Base-by-base conservation (phyloP, 805 yeast genomes). In the Sugiyamaella floridensis region DNA sequence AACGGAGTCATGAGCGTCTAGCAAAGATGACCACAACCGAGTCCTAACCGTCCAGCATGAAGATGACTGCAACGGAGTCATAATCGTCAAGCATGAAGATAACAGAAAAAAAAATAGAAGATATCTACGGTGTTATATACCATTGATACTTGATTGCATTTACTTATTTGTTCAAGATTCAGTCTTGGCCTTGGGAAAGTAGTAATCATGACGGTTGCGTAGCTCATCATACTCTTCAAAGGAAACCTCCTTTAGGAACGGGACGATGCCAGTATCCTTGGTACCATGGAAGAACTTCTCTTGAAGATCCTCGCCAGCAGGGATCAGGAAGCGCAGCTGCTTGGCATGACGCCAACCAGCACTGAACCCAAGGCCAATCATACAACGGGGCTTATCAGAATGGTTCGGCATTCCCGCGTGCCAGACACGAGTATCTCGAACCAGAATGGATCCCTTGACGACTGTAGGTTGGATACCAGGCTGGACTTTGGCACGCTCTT, bases 401-500 rank as follows among this genome's bases (percentile, higher is more conserved):
- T 48, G 26, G 42, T 48, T 48, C 14, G 51, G 51, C 51, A 48
- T 48, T 4, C 45, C 51, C n/a, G 51, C 51, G 42, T 48, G 51
- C 41, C 34, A 48, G 12, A 48, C 51, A 12, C 51, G 37, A 37
- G 46, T 22, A 40, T 48, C 51, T n/a, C 51, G 51, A 3, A 48
- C 26, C 16, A 48, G 40, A 42, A 48, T 48, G 14, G 46, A 41
- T 4, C 51, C 51, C 42, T 48, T 48, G 19, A 37, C 16, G 12
- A 48, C 41, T 2, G 20, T 45, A 12, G 45, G 47, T 41, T 48
- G 51, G 10, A 22, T 22, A 14, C 51, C 51, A 12, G 51, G 51
- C 41, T 48, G 51, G 11, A 48, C 47, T 22, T 48, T 43, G 22
- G 51, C 51, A 22, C 51, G 40, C 51, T 48, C 51, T 5, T 18